Percentiles rank a stretch among this genome's conserved stretches.
Evolutionary conservation across 768 basidiomycete species (phyloP).

Genomic region (Trametes gibbosa): DNA sequence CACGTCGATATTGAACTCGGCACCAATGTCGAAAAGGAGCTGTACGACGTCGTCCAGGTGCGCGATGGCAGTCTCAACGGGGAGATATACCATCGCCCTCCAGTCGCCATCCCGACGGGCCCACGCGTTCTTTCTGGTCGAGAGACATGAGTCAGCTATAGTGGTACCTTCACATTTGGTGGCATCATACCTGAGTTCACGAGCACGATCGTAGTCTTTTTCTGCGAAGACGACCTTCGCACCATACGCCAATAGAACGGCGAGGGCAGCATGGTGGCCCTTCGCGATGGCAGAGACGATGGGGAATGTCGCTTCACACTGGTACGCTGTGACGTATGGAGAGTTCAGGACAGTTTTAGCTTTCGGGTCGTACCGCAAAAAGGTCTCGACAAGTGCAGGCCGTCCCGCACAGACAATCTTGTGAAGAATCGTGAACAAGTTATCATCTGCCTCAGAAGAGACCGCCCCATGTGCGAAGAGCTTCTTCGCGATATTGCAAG

Average conservation of each 20-base stretch:
- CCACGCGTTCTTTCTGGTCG: not conserved
- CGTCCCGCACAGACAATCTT: constrained; percentile 25
- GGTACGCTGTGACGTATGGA: constrained; percentile 15
- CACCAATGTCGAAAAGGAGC: constrained; percentile 30
- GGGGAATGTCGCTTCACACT: constrained; percentile 21
- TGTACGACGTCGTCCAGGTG: constrained; percentile 25
- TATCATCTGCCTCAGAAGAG: constrained; percentile 29
- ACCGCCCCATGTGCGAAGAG: constrained; percentile 30
- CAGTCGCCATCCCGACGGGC: not conserved
- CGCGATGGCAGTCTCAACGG: constrained; percentile 28
- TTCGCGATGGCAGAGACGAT: constrained; percentile 27
- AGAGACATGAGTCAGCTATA: too few relatives aligned
- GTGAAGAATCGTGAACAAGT: constrained; percentile 32
- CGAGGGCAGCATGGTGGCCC: constrained; percentile 27
- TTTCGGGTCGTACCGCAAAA: constrained; percentile 30
- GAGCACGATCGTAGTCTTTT: constrained; percentile 27
- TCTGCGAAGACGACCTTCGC: constrained; percentile 25
- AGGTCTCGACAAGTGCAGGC: constrained; percentile 25
- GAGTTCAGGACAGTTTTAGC: constrained; percentile 31
- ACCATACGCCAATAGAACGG: constrained; percentile 30
- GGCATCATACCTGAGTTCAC: constrained; percentile 21
- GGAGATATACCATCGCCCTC: constrained; percentile 9
- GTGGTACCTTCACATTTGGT: too few relatives aligned
- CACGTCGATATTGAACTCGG: constrained; percentile 20
- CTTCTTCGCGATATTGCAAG: constrained; percentile 26